Conservation (phyloP, 1,284 basidiomycete genomes). For the Austroboletus niveus region DNA sequence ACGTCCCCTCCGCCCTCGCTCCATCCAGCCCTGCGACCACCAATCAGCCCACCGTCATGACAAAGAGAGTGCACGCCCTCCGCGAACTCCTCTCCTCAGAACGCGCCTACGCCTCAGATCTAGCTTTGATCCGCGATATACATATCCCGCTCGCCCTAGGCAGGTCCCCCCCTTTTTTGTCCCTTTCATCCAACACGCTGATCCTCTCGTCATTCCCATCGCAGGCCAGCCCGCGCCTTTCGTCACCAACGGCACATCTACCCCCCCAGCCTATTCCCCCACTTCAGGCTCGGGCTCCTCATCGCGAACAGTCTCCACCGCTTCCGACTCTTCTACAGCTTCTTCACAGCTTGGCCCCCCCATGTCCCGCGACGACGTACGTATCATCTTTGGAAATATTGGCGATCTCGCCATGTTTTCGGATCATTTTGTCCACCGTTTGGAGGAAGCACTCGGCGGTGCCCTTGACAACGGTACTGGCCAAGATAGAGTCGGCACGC, state of each 20-base stretch:
- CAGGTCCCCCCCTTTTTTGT: conserved; percentile 27
- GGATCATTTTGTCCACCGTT: conserved; percentile 50
- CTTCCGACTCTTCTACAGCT: conserved; percentile 41
- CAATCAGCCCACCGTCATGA: conserved; percentile 30
- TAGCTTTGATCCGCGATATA: conserved; percentile 81
- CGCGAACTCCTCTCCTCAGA: conserved; percentile 85
- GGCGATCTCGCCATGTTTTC: conserved; percentile 66
- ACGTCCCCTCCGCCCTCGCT: conserved; percentile 4
- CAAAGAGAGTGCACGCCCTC: conserved; percentile 83
- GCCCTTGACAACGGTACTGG: conserved; percentile 48
- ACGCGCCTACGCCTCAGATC: conserved; percentile 83
- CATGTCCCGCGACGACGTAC: conserved; percentile 67
- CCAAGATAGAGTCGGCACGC: conserved; percentile 71
- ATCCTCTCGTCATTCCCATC: conserved; percentile 4
- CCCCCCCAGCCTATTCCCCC: conserved; percentile 34
- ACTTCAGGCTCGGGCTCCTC: conserved; percentile 32
- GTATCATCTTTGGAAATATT: conserved; percentile 69
- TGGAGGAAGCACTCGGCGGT: conserved; percentile 48
- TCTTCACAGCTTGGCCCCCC: conserved; percentile 48
- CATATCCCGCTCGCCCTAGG: conserved; percentile 79
- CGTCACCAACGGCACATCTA: conserved; percentile 27
- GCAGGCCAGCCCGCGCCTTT: conserved; percentile 48
- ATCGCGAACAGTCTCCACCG: conserved; percentile 30
- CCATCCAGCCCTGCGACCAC: not conserved
- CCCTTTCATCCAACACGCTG: not conserved